A percentile compares a stretch with the other conserved stretches of the same genome.
phyloP scores from a whole-genome alignment of 2,329 filamentous ascomycete genomes.

The Apiospora hydei region DNA sequence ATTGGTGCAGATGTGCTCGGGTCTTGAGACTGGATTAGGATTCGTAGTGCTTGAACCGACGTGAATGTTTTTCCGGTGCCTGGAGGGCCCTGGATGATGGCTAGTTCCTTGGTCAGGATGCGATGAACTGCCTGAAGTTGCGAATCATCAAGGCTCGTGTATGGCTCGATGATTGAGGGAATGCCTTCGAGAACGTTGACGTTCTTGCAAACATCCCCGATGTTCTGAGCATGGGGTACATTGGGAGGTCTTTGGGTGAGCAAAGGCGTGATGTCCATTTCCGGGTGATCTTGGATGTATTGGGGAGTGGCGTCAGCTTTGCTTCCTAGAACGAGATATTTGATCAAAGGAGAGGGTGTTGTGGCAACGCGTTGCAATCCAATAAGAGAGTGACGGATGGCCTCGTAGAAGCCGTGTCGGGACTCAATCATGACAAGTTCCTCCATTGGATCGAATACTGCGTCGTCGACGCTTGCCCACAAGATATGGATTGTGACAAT shows the following conservation, averaged over 20 bases:
- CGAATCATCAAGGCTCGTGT: constrained; percentile 67
- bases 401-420: constrained; percentile 77
- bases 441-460: constrained; percentile 70
- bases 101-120: constrained; percentile 75
- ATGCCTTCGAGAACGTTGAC: constrained; percentile 38
- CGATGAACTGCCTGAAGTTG: constrained; percentile 73
- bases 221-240: constrained; percentile 8
- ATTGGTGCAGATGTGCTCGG: constrained; percentile 63
- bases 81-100: constrained; percentile 85
- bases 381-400: constrained; percentile 73
- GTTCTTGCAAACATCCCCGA: constrained; percentile 27
- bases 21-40: constrained; percentile 66
- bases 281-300: constrained; percentile 42
- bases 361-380: constrained; percentile 69
- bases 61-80: constrained; percentile 80
- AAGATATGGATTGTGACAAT: constrained; percentile 80
- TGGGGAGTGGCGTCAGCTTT: constrained; percentile 39
- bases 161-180: constrained; percentile 34
- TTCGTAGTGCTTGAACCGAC: constrained; percentile 73
- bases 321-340: constrained; percentile 64
- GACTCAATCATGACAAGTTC: constrained; percentile 84
- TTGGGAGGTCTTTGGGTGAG: constrained; percentile 37
- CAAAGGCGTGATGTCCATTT: constrained; percentile 45
- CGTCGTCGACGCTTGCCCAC: constrained; percentile 67
- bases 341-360: constrained; percentile 62